Evolutionary conservation across 2,329 filamentous ascomycete species (phyloP).

Genomic region (Leptodontidium sp.): DNA sequence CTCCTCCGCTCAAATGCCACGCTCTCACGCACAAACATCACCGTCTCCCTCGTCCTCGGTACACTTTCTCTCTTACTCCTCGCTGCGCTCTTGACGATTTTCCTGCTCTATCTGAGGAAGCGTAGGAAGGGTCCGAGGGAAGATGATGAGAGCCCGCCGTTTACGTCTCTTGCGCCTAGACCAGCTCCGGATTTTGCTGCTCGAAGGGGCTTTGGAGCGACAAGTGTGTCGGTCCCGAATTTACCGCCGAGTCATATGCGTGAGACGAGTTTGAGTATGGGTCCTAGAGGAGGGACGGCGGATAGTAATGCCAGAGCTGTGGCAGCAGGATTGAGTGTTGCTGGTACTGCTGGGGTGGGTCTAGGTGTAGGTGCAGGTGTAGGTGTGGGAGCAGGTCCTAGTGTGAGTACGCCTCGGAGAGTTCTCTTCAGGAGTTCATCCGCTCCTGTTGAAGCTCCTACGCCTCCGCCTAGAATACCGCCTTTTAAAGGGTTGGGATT

Average conservation of each 20-base stretch:
- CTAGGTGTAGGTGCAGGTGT: too few relatives aligned
- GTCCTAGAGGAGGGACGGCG: slow-evolving; percentile 21
- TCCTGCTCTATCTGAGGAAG: slow-evolving; percentile 23
- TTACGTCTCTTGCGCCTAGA: slow-evolving; percentile 25
- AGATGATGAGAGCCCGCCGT: slow-evolving; percentile 23
- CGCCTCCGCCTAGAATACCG: slow-evolving; percentile 10
- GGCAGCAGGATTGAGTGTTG: background rate
- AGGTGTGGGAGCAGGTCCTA: background rate
- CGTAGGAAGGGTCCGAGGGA: slow-evolving; percentile 7
- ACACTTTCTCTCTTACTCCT: slow-evolving; percentile 20
- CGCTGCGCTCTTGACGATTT: slow-evolving; percentile 9
- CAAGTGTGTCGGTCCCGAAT: background rate
- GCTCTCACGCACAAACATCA: slow-evolving; percentile 22
- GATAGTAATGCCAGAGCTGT: slow-evolving; percentile 12
- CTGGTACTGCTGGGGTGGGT: too few relatives aligned
- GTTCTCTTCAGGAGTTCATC: slow-evolving; percentile 7
- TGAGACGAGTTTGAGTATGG: slow-evolving; percentile 25
- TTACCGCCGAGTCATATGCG: slow-evolving; percentile 14
- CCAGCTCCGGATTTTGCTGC: slow-evolving; percentile 15
- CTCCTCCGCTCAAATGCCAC: slow-evolving; percentile 24
- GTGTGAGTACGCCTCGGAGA: background rate
- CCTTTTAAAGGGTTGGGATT: background rate
- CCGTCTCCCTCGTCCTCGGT: slow-evolving; percentile 25
- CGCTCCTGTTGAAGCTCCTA: slow-evolving; percentile 12
- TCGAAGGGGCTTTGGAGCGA: background rate